phyloP scores from a whole-genome alignment of 192 early-diverging fungal species.

The Mortierella alpina region DNA sequence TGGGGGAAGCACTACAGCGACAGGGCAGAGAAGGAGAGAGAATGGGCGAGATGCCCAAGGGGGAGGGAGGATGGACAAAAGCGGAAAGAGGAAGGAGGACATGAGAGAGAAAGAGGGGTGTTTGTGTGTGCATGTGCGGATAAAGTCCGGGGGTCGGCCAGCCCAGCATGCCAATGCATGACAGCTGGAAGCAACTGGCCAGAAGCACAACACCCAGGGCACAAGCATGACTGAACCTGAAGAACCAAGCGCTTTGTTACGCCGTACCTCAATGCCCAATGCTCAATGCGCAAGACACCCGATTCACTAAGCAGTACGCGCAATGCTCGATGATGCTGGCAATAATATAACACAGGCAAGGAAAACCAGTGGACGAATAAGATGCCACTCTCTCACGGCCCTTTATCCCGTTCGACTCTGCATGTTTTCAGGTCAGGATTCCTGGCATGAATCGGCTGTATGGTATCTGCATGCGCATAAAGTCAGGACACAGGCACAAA shows the following conservation, averaged over 20 bases:
- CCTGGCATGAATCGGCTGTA: too few species aligned
- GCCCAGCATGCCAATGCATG: slow-evolving; percentile 17
- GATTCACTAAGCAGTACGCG: too few species aligned
- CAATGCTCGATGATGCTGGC: too few species aligned
- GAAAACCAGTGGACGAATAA: too few species aligned
- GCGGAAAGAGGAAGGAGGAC: neutral
- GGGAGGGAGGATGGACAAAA: neutral
- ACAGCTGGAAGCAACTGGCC: neutral
- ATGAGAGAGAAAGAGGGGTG: neutral
- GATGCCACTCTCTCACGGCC: too few species aligned
- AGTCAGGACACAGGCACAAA: too few species aligned
- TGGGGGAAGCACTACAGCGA: slow-evolving; percentile 4
- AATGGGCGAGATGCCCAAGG: slow-evolving; percentile 11
- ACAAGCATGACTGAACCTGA: neutral
- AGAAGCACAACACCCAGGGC: neutral
- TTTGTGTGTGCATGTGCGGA: neutral
- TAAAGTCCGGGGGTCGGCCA: neutral
- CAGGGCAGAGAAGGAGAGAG: slow-evolving; percentile 3
- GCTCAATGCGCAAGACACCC: too few species aligned
- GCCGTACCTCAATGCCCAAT: neutral
- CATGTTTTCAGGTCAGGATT: too few species aligned
- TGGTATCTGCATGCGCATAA: too few species aligned
- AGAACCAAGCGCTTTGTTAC: neutral
- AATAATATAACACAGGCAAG: too few species aligned
- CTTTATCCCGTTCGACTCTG: too few species aligned